These are phyloP conservation scores for Hawksworthiomyces lignivorus DNA, from an alignment of 2,329 filamentous ascomycete species.

Conservation along the genomic window DNA sequence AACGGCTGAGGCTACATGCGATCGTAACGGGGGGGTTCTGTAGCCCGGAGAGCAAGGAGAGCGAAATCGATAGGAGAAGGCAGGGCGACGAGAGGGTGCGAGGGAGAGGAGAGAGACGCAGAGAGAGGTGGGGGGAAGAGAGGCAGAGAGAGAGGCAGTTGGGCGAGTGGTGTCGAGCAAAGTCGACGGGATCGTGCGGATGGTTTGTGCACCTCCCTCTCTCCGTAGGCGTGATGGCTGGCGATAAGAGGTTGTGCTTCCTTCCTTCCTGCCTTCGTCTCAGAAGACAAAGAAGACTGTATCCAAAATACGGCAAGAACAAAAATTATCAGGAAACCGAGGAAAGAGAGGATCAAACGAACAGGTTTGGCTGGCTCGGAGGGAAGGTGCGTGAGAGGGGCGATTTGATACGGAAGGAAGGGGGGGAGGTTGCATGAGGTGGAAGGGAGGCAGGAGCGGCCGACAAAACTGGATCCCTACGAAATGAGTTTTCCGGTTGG, in stretches of 20 bases:
- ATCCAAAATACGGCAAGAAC: background rate
- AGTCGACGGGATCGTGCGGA: too few relatives aligned
- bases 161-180: too few relatives aligned
- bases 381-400: slow-evolving; percentile 14
- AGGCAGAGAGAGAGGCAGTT: too few relatives aligned
- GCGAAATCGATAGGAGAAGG: too few relatives aligned
- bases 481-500: slow-evolving; percentile 17
- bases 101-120: background rate
- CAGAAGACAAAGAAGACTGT: background rate
- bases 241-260: too few relatives aligned
- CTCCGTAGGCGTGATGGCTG: too few relatives aligned
- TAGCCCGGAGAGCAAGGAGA: slow-evolving; percentile 16
- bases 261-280: too few relatives aligned
- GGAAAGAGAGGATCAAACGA: slow-evolving; percentile 6
- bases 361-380: slow-evolving; percentile 9
- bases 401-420: slow-evolving; percentile 15
- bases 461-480: slow-evolving; percentile 11
- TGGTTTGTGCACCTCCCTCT: too few relatives aligned
- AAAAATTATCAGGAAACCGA: slow-evolving; percentile 6
- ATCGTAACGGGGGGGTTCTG: slow-evolving; percentile 17
- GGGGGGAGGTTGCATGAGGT: slow-evolving; percentile 7
- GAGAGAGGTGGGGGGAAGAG: too few relatives aligned
- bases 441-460: slow-evolving; percentile 12
- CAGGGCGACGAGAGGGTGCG: background rate
- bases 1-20: slow-evolving; percentile 19